These are phyloP conservation scores for Candida sakaeoensis DNA, from an alignment of 805 yeast species.

Conservation along the genomic window DNA sequence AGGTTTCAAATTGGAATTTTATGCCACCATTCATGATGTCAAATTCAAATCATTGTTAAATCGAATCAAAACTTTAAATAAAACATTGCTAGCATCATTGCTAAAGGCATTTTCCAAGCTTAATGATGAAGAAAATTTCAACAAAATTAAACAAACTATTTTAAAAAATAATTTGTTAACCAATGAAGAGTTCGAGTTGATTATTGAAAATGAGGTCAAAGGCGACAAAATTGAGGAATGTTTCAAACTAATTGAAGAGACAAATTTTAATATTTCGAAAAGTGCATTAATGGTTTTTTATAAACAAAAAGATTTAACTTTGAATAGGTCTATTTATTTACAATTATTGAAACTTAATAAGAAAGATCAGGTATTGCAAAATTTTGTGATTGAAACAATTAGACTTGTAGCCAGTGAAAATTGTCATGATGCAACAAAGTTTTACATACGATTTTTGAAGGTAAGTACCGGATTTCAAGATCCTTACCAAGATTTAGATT, in stretches of 20 bases:
- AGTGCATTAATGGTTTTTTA: conserved; percentile 24
- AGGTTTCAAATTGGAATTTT: conserved; percentile 5
- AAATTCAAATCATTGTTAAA: conserved; percentile 20
- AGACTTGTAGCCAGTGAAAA: conserved; percentile 7
- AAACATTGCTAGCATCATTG: conserved; percentile 31
- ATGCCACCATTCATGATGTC: conserved; percentile 1
- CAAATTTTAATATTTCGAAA: conserved; percentile 20
- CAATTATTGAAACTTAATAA: conserved; percentile 9
- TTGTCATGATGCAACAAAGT: not conserved
- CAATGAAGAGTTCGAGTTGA: conserved; percentile 22
- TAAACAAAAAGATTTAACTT: not conserved
- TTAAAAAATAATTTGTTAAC: conserved; percentile 23
- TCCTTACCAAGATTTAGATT: conserved; percentile 8
- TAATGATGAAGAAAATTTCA: conserved; percentile 26
- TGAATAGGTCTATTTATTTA: not conserved
- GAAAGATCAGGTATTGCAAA: conserved; percentile 13
- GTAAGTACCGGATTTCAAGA: not conserved
- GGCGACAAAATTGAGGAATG: conserved; percentile 23
- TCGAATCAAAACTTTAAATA: conserved; percentile 22
- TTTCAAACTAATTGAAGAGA: conserved; percentile 18
- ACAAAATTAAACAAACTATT: conserved; percentile 26
- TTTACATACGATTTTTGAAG: conserved; percentile 1
- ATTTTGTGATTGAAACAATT: conserved; percentile 18
- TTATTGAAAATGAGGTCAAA: conserved; percentile 23
- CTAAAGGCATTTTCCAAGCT: conserved; percentile 26